phyloP scores from a whole-genome alignment of 2,329 filamentous ascomycete genomes.

The Cladobotryum protrusum region DNA sequence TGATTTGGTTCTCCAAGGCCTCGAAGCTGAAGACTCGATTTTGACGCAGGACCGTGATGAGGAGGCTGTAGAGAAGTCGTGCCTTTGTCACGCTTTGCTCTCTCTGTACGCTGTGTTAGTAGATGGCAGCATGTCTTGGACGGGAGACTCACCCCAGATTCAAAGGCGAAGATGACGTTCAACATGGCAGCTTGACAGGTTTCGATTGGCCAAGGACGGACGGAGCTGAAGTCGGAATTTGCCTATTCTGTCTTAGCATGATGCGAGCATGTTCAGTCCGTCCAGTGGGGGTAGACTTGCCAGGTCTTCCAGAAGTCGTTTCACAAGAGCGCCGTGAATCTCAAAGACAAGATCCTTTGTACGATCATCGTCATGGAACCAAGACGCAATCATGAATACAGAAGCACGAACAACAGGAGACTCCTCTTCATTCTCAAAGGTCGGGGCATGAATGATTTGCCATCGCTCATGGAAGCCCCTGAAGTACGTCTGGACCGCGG shows the following conservation, averaged over 20 bases:
- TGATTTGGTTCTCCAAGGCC: conserved; percentile 28
- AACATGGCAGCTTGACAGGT: conserved; percentile 31
- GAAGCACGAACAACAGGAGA: conserved; percentile 22
- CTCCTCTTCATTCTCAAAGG: conserved; percentile 25
- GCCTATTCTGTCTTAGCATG: neutral
- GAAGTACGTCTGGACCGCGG: conserved; percentile 29
- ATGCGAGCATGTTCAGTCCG: neutral
- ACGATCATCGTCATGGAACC: conserved; percentile 25
- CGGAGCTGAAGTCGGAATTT: conserved; percentile 13
- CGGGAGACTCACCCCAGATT: conserved; percentile 24
- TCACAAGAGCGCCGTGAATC: conserved; percentile 28
- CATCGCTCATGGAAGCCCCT: conserved; percentile 34
- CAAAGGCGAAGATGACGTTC: conserved; percentile 34
- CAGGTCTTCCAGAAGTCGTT: conserved; percentile 22
- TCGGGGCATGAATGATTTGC: conserved; percentile 34
- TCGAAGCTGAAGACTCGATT: conserved; percentile 31
- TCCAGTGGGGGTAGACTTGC: conserved; percentile 17
- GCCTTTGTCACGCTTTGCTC: conserved; percentile 26
- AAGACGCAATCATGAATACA: conserved; percentile 34
- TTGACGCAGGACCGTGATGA: conserved; percentile 29
- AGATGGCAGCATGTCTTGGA: neutral
- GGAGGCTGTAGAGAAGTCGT: conserved; percentile 28
- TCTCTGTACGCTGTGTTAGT: conserved; percentile 18
- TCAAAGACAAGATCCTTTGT: conserved; percentile 22
- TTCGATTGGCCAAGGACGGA: conserved; percentile 23